phyloP scores from a whole-genome alignment of 257 asterid genomes.

The Nicotiana undulata region DNA sequence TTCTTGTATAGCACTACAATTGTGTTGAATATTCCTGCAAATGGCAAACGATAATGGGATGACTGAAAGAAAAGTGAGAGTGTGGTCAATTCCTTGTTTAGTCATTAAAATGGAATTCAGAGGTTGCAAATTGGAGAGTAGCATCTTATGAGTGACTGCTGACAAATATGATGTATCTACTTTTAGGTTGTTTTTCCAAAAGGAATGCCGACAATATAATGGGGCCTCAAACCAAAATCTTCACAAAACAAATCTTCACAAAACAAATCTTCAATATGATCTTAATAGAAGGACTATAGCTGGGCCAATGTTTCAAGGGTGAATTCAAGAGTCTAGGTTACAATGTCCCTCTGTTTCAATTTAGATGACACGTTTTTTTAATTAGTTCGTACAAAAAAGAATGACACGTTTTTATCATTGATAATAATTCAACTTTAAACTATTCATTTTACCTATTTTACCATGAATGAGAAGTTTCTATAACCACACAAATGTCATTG shows the following conservation, averaged over 20 bases:
- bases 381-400: too few species aligned
- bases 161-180: background rate
- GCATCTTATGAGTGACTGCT: background rate
- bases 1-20: background rate
- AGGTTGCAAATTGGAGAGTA: slow-evolving; percentile 3
- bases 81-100: background rate
- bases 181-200: background rate
- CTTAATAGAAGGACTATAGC: background rate
- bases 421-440: too few species aligned
- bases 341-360: too few species aligned
- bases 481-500: too few species aligned
- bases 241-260: background rate
- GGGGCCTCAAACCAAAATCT: background rate
- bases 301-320: background rate
- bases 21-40: background rate
- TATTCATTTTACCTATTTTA: too few species aligned
- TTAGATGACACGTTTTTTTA: too few species aligned
- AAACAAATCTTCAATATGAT: background rate
- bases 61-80: background rate
- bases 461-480: too few species aligned
- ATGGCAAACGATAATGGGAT: background rate
- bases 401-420: too few species aligned
- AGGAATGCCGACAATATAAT: background rate
- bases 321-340: background rate
- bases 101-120: background rate